Percentiles rank a stretch among this genome's conserved stretches.
These are phyloP conservation scores for Aethionema arabicum DNA, from an alignment of 345 rosid genomes.

Conservation along the genomic window DNA sequence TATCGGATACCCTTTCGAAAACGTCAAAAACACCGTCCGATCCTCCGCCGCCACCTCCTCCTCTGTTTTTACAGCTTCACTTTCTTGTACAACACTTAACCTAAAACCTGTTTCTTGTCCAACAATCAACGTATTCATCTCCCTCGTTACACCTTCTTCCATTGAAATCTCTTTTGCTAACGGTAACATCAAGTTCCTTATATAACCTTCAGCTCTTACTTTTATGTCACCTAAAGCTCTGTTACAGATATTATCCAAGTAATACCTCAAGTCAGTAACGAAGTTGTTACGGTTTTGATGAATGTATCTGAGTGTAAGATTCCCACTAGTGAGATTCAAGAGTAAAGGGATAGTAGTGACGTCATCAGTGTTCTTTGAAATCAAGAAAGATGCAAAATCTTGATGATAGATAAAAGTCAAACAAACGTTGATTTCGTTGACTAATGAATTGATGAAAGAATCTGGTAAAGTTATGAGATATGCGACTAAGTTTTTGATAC, in stretches of 20 bases:
- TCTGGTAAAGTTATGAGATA: constrained; percentile 35
- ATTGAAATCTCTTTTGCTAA: background rate
- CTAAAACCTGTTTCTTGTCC: background rate
- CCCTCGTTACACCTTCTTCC: constrained; percentile 1
- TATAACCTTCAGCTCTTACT: background rate
- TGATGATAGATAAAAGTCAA: constrained; percentile 35
- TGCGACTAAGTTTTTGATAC: constrained; percentile 27
- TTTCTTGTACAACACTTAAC: background rate
- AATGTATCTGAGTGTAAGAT: constrained; percentile 39
- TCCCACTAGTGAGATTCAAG: constrained; percentile 24
- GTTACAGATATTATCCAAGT: constrained; percentile 39
- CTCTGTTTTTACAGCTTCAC: background rate
- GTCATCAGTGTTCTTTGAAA: background rate
- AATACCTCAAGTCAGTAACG: constrained; percentile 24
- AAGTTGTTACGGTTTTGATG: constrained; percentile 36
- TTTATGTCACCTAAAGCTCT: constrained; percentile 50
- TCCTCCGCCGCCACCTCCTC: constrained; percentile 35
- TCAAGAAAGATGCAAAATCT: background rate
- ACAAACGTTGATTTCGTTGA: constrained; percentile 48
- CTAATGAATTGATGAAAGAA: constrained; percentile 36
- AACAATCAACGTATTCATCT: background rate
- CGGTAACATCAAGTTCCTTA: background rate
- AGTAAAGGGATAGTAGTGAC: constrained; percentile 31
- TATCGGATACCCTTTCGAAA: constrained; percentile 66
- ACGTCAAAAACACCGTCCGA: constrained; percentile 64